These are phyloP conservation scores for Diutina pseudorugosa DNA, from an alignment of 1,139 yeast genomes.

Conservation along the genomic window DNA sequence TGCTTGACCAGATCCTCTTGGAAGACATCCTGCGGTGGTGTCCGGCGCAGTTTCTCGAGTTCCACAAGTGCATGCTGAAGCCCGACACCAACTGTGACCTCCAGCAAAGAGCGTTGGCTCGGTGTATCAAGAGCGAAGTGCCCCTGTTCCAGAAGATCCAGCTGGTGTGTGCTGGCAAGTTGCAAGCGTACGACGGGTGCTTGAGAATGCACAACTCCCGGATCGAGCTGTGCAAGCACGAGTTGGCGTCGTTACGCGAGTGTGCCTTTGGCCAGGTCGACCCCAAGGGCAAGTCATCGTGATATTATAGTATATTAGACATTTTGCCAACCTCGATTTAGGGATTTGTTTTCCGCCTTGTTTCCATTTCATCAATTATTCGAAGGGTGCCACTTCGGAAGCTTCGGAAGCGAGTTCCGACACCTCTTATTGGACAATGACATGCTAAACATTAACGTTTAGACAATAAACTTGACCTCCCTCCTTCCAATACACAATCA, in stretches of 20 bases:
- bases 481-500: too few species aligned
- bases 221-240: constrained; percentile 21
- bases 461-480: too few species aligned
- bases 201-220: constrained; percentile 26
- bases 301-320: too few species aligned
- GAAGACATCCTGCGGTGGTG: constrained; percentile 56
- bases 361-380: too few species aligned
- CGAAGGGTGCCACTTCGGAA: too few species aligned
- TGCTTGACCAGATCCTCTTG: constrained; percentile 40
- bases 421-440: too few species aligned
- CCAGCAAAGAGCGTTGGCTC: constrained; percentile 40
- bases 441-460: too few species aligned
- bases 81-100: constrained; percentile 34
- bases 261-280: constrained; percentile 7
- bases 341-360: too few species aligned
- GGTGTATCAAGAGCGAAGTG: constrained; percentile 45
- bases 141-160: constrained; percentile 58
- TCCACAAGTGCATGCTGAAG: constrained; percentile 49
- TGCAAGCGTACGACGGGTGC: constrained; percentile 52
- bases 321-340: too few species aligned
- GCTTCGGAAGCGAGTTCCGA: too few species aligned
- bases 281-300: neutral
- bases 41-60: constrained; percentile 50
- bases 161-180: constrained; percentile 39
- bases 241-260: constrained; percentile 8